Evolutionary conservation across 2,329 filamentous ascomycete species (phyloP), one percentile per base, ranked within the genome.

Genomic region (Fonsecaea pedrosoi): DNA sequence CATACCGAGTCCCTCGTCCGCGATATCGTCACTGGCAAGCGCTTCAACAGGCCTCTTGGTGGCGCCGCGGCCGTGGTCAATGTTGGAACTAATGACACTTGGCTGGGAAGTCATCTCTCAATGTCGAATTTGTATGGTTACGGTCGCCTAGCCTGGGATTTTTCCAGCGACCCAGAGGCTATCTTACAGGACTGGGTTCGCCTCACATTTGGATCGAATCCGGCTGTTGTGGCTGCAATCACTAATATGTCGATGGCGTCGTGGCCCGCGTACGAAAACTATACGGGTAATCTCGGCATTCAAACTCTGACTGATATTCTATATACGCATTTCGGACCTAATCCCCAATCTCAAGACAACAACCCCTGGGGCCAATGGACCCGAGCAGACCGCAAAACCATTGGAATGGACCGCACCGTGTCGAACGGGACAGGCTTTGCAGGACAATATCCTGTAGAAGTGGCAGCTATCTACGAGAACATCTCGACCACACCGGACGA

Each of bases 301-400:
- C 89, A 91, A 72, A 91, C 89, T 0, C 75, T 92, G 54, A 87
- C 86, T 0, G 88, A 92, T 72, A 90, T 91, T 62, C 78, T 90
- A 0, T 86, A 87, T 67, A 86, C 84, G 0, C 89, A 91, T 77
- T 90, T 86, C 73, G 89, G 90, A 0, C 88, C 90, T 0, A 90
- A 88, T 65, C 88, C 89, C 1, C 85, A 83, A 8, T 87, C 86
- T 0, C 86, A 89, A 73, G 89, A 92, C 69, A 82, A 82, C 71
- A 91, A 90, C 70, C 84, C 84, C 2, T 91, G 87, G 87, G 89
- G 89, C 9, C 89, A 90, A 74, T 92, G 89, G 88, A 91, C 89
- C 0, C 85, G 89, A 3, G 89, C 89, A 0, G 86, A 90, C 67
- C 74, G 75, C 0, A 71, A 79, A 21, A 81, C 80, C 4, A 86